Evolutionary conservation across 257 asterid species (phyloP).

Genomic region (Nicotiana undulata): DNA sequence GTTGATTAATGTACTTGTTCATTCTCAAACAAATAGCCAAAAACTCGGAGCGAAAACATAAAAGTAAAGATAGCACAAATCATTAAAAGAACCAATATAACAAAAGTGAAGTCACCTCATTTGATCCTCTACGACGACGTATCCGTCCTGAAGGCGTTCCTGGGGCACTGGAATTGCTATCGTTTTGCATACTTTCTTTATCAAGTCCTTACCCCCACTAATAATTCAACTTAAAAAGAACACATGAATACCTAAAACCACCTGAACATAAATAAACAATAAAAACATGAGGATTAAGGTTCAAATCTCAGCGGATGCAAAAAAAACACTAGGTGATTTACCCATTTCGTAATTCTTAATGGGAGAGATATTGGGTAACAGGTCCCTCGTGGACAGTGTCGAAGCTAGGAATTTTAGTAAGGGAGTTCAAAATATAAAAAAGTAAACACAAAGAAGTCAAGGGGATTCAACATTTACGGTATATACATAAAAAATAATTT

Average conservation of each 20-base stretch:
- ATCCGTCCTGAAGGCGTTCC: constrained; percentile 53
- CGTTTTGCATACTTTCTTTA: constrained; percentile 59
- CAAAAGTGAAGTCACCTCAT: constrained; percentile 53
- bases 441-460: too few species aligned
- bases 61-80: not conserved
- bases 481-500: too few species aligned
- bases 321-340: too few species aligned
- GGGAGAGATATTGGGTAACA: too few species aligned
- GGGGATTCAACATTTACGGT: too few species aligned
- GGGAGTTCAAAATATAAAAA: too few species aligned
- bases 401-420: too few species aligned
- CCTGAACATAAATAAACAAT: not conserved
- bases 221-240: not conserved
- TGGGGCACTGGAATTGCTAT: constrained; percentile 49
- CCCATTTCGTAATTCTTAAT: too few species aligned
- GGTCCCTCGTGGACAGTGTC: too few species aligned
- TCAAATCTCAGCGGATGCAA: too few species aligned
- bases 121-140: constrained; percentile 89
- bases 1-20: not conserved
- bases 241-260: not conserved
- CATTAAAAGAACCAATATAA: not conserved
- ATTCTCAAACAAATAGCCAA: not conserved
- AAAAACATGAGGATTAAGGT: too few species aligned
- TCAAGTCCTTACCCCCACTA: constrained; percentile 7
- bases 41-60: not conserved